Evolutionary conservation across 371 early-diverging fungal species (phyloP), one percentile per base, ranked within the genome.

Genomic region (Zancudomyces culisetae): DNA sequence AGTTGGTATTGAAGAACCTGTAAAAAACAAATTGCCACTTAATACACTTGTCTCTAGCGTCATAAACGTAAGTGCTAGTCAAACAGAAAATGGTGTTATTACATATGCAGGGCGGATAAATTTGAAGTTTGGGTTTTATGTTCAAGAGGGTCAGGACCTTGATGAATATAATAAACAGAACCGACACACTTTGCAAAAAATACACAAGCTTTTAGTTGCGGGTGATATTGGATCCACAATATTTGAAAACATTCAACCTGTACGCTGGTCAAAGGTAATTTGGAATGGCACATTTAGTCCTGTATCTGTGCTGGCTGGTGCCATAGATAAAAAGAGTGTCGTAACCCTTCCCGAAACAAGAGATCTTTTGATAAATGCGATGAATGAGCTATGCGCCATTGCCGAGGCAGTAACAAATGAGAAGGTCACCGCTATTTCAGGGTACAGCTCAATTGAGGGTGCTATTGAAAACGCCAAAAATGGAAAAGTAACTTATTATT

Each of bases 221-320:
- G 77, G 77, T 2, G 79, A 74, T 6, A 70, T 79, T 0, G 70
- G 3, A 13, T 55, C 58, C 49, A 39, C n/a, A 28, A 45, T 56
- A 12, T 47, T 73, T 0, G 71, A 74, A 18, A 75, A 81, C 49
- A 74, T 90, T 49, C 81, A 83, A 60, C 60, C 60, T 6, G 65
- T 71, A 22, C 78, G 88, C 6, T 88, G 88, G 88, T 77, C 78
- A 49, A 90, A 90, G 58, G 54, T 84, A 3, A 76, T 83, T n/a
- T 85, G 87, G 84, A 90, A 86, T 61, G 83, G 80, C 3, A 56
- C 81, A 1, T 84, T 86, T 62, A 83, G 81, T 42, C 79, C 83
- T 0, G 66, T 81, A 1, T 80, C 81, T 29, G 76, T 84, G 1
- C 58, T 81, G 1, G 69, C 80, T 0, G 78, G 82, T 6, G 71